Conservation (phyloP, 176 grass and related monocot species). For the Cocos nucifera region DNA sequence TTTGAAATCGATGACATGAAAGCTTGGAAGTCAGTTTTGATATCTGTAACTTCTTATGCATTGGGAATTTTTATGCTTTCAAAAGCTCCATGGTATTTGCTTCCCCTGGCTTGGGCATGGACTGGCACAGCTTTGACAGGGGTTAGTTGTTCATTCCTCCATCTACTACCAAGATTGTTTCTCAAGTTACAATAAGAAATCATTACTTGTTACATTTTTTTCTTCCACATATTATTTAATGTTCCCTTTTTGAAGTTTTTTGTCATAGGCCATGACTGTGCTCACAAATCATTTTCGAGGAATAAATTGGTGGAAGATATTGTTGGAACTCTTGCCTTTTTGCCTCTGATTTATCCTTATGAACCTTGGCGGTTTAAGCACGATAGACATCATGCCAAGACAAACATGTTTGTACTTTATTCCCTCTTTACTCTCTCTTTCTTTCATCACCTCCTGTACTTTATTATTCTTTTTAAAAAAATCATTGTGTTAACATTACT, state of each 20-base stretch:
- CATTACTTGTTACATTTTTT: constrained; percentile 1
- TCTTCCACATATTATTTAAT: constrained; percentile 24
- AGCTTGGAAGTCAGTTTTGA: constrained; percentile 79
- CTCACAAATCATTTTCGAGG: constrained; percentile 94
- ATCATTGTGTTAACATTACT: constrained; percentile 5
- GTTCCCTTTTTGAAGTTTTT: constrained; percentile 74
- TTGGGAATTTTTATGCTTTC: constrained; percentile 71
- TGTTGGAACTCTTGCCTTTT: constrained; percentile 82
- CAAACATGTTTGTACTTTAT: constrained; percentile 70
- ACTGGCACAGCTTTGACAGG: constrained; percentile 86
- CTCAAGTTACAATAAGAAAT: neutral
- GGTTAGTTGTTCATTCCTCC: constrained; percentile 28
- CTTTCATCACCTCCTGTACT: constrained; percentile 10
- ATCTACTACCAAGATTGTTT: too few relatives aligned
- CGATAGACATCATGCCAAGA: constrained; percentile 87
- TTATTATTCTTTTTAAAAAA: constrained; percentile 1
- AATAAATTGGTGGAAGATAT: constrained; percentile 96
- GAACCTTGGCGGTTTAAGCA: constrained; percentile 99
- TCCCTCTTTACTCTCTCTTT: neutral
- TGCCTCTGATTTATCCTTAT: constrained; percentile 95
- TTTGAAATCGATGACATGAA: constrained; percentile 84
- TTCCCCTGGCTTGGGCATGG: constrained; percentile 96
- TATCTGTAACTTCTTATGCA: constrained; percentile 75
- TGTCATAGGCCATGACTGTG: constrained; percentile 99
- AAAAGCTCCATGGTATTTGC: constrained; percentile 87